phyloP scores from a whole-genome alignment of 768 basidiomycete genomes.

The Termitomyces heimii region DNA sequence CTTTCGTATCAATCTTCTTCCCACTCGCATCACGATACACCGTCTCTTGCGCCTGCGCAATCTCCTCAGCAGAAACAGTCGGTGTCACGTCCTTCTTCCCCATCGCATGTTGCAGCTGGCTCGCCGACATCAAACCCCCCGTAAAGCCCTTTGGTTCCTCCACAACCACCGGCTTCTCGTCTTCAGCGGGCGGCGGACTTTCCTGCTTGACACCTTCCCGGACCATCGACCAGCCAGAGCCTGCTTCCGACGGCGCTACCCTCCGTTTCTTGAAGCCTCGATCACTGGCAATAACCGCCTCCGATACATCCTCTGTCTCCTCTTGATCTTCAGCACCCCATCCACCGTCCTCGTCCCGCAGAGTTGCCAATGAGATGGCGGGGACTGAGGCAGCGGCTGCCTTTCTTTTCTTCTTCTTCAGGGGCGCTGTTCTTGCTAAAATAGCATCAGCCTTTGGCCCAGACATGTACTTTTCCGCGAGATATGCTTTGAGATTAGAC shows the following conservation, averaged over 20 bases:
- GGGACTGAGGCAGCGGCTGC: slow-evolving; percentile 22
- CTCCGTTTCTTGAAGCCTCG: slow-evolving; percentile 75
- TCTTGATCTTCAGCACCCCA: slow-evolving; percentile 51
- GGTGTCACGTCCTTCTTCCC: slow-evolving; percentile 33
- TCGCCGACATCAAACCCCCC: slow-evolving; percentile 77
- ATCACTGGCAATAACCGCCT: slow-evolving; percentile 69
- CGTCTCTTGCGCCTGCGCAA: slow-evolving; percentile 74
- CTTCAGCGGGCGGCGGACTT: slow-evolving; percentile 47
- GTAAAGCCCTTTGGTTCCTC: slow-evolving; percentile 41
- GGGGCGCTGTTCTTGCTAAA: slow-evolving; percentile 53
- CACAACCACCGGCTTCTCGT: slow-evolving; percentile 66
- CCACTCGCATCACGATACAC: slow-evolving; percentile 91
- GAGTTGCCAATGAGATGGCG: slow-evolving; percentile 24
- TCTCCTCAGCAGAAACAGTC: slow-evolving; percentile 43
- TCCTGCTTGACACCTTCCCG: slow-evolving; percentile 48
- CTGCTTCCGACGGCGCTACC: slow-evolving; percentile 30
- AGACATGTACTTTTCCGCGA: slow-evolving; percentile 93
- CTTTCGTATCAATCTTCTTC: slow-evolving; percentile 83
- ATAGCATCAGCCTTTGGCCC: slow-evolving; percentile 97
- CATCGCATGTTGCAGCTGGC: slow-evolving; percentile 63
- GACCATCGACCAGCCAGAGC: slow-evolving; percentile 65
- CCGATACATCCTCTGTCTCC: slow-evolving; percentile 52
- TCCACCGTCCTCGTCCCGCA: slow-evolving; percentile 67
- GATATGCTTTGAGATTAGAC: slow-evolving; percentile 70
- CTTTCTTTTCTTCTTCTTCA: slow-evolving; percentile 80